Conservation (phyloP, 208 protist species). For the Trypanosoma avium region DNA sequence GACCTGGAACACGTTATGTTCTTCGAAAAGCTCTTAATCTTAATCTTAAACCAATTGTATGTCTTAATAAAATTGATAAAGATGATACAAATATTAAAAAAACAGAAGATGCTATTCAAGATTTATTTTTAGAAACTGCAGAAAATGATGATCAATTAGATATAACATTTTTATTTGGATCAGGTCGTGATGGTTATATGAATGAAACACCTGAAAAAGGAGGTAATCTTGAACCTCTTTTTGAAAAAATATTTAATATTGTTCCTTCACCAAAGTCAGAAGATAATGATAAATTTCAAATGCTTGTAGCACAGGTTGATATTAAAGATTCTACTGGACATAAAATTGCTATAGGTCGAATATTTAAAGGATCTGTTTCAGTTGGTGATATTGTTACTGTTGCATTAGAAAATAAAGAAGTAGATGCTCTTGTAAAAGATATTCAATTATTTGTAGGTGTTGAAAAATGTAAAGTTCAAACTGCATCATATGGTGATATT, state of each 20-base stretch:
- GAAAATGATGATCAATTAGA: conserved; percentile 95
- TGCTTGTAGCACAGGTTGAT: conserved; percentile 95
- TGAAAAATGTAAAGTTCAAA: conserved; percentile 58
- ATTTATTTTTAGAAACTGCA: conserved; percentile 95
- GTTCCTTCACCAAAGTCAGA: conserved; percentile 71
- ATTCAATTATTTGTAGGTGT: conserved; percentile 89
- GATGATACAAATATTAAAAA: conserved; percentile 87
- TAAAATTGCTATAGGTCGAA: conserved; percentile 93
- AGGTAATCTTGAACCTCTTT: conserved; percentile 89
- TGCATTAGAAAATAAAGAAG: conserved; percentile 73
- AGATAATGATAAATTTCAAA: conserved; percentile 73
- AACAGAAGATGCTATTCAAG: conserved; percentile 94
- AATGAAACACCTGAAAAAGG: conserved; percentile 68
- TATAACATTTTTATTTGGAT: conserved; percentile 95
- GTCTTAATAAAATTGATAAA: conserved; percentile 98
- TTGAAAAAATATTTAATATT: conserved; percentile 92
- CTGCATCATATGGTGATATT: conserved; percentile 83
- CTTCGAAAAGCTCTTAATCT: conserved; percentile 95
- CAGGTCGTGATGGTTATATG: conserved; percentile 92
- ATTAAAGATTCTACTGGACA: conserved; percentile 70
- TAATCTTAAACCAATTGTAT: conserved; percentile 95
- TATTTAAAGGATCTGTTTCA: conserved; percentile 89
- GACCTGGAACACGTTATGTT: conserved; percentile 98
- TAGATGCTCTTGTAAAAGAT: conserved; percentile 84
- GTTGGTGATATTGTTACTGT: conserved; percentile 88